Conservation (phyloP, 2,329 filamentous ascomycete genomes). For the Teratosphaeriaceae sp. region DNA sequence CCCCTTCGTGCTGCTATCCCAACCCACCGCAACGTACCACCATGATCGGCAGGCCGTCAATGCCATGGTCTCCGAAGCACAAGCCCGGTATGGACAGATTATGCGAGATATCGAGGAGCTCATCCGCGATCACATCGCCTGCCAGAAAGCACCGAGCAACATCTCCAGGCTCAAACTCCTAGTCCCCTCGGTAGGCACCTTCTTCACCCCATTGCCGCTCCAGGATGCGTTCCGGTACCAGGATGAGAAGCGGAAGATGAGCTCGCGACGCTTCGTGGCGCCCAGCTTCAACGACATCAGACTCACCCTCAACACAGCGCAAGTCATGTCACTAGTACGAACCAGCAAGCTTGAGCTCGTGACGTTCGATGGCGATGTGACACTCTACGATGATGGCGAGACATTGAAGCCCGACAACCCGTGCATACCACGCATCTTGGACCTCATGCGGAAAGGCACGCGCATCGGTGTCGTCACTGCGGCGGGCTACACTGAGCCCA, state of each 20-base stretch:
- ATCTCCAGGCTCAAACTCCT: conserved; percentile 87
- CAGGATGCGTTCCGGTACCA: conserved; percentile 90
- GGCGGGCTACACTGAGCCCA: conserved; percentile 84
- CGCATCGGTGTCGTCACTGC: conserved; percentile 94
- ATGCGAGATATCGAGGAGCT: conserved; percentile 88
- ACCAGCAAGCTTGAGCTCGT: conserved; percentile 70
- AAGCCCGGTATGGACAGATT: conserved; percentile 88
- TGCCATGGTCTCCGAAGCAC: conserved; percentile 68
- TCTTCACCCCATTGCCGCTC: conserved; percentile 82
- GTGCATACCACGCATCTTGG: conserved; percentile 61
- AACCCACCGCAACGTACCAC: conserved; percentile 82
- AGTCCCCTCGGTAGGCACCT: conserved; percentile 84
- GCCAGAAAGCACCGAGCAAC: conserved; percentile 47
- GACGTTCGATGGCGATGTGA: conserved; percentile 97
- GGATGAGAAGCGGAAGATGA: conserved; percentile 79
- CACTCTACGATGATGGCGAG: conserved; percentile 77
- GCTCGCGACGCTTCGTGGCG: conserved; percentile 83
- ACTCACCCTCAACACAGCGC: conserved; percentile 87
- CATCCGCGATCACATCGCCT: conserved; percentile 81
- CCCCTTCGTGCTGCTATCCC: conserved; percentile 92
- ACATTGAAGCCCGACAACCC: conserved; percentile 69
- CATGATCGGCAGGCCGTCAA: conserved; percentile 55
- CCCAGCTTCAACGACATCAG: conserved; percentile 97
- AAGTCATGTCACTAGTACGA: conserved; percentile 82
- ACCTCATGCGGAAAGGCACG: conserved; percentile 69